Evolutionary conservation across 768 basidiomycete species (phyloP), one percentile per base, ranked within the genome.

Genomic region (Lyophyllum semitale): DNA sequence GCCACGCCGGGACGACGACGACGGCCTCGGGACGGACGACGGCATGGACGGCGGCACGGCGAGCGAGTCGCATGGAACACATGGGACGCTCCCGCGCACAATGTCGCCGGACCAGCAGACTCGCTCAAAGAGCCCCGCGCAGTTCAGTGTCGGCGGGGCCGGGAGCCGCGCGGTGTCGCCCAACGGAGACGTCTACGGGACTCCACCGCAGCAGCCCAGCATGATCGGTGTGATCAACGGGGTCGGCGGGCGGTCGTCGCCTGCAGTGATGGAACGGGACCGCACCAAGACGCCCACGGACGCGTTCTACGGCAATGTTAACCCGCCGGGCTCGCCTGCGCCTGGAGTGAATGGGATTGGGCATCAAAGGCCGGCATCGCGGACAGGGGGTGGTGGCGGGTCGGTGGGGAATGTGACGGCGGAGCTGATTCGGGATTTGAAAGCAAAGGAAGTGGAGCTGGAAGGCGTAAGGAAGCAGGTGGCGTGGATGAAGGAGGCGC

Each of bases 401-500:
- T 90, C 89, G 9, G 81, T 87, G 0, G 82, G 86, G 6, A 90
- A 84, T 66, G 78, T 88, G 18, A 79, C 88, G 3, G 84, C 88
- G 12, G 94, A 95, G 64, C 71, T 93, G 57, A 72, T 91, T 41
- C 79, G 85, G 37, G 93, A 95, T 62, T 73, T 95, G 57, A 93
- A 90, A 70, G 80, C 81, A 32, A 93, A 89, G 68, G 94, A 95
- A 59, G 75, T 77, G 33, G 94, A 96, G 68, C 66, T 97, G 43
- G 92, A 93, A 59, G 76, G 76, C 43, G 71, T 89, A 60, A 87
- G 84, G 79, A 84, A 84, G 66, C 84, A 91, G 60, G 87, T 93
- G 75, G 74, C 75, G 32, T 97, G 96, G 89, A 87, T 98, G 85
- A 87, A 84, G 66, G 85, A 86, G 43, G 88, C 91, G 1, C 71